phyloP scores from a whole-genome alignment of 257 asterid genomes.

The Mentha longifolia region DNA sequence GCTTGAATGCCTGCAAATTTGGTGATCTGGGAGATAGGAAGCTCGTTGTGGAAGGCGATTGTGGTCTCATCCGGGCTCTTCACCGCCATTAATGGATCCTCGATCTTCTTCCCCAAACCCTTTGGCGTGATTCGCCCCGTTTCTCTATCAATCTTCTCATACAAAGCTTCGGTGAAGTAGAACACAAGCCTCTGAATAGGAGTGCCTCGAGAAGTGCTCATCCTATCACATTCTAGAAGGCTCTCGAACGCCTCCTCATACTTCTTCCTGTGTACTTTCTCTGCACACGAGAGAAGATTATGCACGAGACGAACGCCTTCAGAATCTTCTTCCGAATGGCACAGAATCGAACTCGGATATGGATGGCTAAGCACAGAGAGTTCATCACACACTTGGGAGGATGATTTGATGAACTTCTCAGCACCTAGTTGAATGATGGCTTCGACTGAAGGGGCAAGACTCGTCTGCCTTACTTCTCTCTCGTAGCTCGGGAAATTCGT shows the following conservation, averaged over 20 bases:
- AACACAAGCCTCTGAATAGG: conserved; percentile 45
- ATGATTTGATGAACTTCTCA: conserved; percentile 51
- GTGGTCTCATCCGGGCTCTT: conserved; percentile 6
- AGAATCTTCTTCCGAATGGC: conserved; percentile 43
- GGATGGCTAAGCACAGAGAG: conserved; percentile 45
- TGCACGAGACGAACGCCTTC: conserved; percentile 49
- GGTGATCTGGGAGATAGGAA: conserved; percentile 52
- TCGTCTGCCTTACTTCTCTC: background rate
- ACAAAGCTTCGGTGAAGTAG: conserved; percentile 58
- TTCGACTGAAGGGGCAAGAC: conserved; percentile 31
- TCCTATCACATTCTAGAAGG: conserved; percentile 43
- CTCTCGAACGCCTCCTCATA: conserved; percentile 41
- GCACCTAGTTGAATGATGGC: conserved; percentile 56
- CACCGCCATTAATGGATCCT: conserved; percentile 35
- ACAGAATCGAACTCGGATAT: conserved; percentile 33
- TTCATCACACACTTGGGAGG: conserved; percentile 30
- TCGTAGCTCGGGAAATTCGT: conserved; percentile 23
- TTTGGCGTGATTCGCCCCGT: conserved; percentile 39
- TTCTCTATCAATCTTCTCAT: conserved; percentile 53
- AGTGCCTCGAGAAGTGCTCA: conserved; percentile 39
- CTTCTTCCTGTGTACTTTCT: conserved; percentile 46
- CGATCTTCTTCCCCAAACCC: conserved; percentile 32
- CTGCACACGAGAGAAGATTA: conserved; percentile 57
- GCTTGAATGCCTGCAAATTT: conserved; percentile 62
- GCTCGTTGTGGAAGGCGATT: conserved; percentile 44